Conservation (phyloP, 2,329 filamentous ascomycete genomes). For the Colletotrichum abscissum region DNA sequence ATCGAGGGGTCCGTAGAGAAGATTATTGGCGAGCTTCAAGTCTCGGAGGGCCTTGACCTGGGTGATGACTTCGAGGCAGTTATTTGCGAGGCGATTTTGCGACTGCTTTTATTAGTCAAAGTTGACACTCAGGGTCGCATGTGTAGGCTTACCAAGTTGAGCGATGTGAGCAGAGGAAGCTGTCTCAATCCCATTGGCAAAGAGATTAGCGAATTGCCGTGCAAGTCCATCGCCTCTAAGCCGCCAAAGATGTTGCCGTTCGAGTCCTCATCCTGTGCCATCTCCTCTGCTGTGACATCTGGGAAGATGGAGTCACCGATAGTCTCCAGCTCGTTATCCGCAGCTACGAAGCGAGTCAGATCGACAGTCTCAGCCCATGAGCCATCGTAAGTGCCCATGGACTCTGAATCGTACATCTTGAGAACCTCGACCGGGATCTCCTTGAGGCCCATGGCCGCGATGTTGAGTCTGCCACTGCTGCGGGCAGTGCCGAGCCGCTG, state of each 20-base stretch:
- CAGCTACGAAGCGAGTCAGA: conserved; percentile 83
- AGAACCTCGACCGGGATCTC: conserved; percentile 85
- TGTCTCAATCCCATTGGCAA: conserved; percentile 82
- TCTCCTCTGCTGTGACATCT: conserved; percentile 68
- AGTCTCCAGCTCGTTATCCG: conserved; percentile 86
- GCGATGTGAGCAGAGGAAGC: conserved; percentile 77
- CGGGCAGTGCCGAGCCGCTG: conserved; percentile 80
- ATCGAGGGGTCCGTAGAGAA: conserved; percentile 75
- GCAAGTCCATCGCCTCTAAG: conserved; percentile 84
- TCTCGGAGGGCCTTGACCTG: conserved; percentile 81
- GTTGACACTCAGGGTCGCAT: background rate
- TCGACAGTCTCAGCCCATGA: conserved; percentile 95
- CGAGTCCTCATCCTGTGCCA: conserved; percentile 73
- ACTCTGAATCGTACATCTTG: conserved; percentile 88
- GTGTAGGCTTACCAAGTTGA: conserved; percentile 79
- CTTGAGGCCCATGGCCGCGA: conserved; percentile 84
- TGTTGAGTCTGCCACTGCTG: conserved; percentile 85
- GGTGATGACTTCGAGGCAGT: conserved; percentile 77
- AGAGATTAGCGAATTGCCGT: conserved; percentile 80
- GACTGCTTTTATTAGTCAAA: conserved; percentile 61
- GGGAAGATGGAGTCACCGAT: conserved; percentile 84
- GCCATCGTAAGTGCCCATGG: conserved; percentile 69
- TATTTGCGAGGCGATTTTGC: conserved; percentile 82
- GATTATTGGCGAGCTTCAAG: conserved; percentile 83
- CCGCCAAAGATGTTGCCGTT: conserved; percentile 83